phyloP scores from a whole-genome alignment of 73 alveolate species.

The Tetrahymena malaccensis region DNA sequence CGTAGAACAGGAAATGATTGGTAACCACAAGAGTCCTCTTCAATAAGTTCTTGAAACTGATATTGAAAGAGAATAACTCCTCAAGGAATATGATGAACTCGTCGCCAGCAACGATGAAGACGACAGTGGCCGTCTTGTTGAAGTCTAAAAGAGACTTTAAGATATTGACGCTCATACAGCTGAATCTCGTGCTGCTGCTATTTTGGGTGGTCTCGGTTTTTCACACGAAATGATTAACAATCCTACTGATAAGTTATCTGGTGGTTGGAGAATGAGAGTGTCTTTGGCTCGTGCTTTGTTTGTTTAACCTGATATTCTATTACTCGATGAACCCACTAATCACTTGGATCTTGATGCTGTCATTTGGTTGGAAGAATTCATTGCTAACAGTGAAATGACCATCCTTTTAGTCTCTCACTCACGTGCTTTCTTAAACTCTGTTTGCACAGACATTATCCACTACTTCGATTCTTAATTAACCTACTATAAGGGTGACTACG shows the following conservation, averaged over 20 bases:
- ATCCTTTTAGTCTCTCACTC: conserved; percentile 94
- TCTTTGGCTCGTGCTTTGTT: conserved; percentile 94
- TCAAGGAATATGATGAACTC: conserved; percentile 64
- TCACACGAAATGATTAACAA: conserved; percentile 1
- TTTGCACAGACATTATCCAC: conserved; percentile 88
- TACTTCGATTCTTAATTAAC: conserved; percentile 79
- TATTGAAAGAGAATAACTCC: conserved; percentile 77
- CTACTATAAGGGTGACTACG: conserved; percentile 94
- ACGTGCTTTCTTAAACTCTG: conserved; percentile 85
- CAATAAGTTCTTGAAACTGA: conserved; percentile 81
- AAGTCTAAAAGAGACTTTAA: conserved; percentile 54
- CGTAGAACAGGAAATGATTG: conserved; percentile 92
- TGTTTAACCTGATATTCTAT: conserved; percentile 88
- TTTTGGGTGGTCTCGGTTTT: conserved; percentile 46
- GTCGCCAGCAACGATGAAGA: conserved; percentile 26
- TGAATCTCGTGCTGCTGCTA: conserved; percentile 83
- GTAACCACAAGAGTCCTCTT: conserved; percentile 74
- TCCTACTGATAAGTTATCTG: conserved; percentile 36
- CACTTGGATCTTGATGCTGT: conserved; percentile 97
- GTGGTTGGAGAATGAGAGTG: conserved; percentile 81
- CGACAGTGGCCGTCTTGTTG: conserved; percentile 16
- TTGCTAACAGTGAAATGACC: conserved; percentile 73
- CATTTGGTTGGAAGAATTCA: conserved; percentile 92
- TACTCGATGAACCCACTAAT: conserved; percentile 97
- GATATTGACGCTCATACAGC: conserved; percentile 86